Percentiles rank a stretch among this genome's conserved stretches.
Evolutionary conservation across 73 alveolate genomes (phyloP).

Genomic region (Halteria grandinella): DNA sequence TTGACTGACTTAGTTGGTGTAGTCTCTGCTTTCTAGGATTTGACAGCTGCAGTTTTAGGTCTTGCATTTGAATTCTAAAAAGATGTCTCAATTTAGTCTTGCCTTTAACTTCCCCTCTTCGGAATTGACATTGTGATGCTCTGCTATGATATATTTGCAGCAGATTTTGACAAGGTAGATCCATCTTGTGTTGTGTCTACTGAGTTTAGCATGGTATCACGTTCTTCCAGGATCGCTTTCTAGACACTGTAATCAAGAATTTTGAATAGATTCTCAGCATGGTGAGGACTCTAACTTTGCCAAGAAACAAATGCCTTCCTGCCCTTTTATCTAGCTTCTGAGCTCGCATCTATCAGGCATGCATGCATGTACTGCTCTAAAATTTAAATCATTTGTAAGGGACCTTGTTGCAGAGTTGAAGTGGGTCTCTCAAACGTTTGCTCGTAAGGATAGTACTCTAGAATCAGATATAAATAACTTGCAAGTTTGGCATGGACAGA

Average conservation of each 20-base stretch:
- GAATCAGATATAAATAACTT: conserved; percentile 2
- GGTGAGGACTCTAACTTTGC: background rate
- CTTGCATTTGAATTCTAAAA: too few species aligned
- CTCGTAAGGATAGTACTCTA: conserved; percentile 5
- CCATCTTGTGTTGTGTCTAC: too few species aligned
- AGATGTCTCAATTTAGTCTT: too few species aligned
- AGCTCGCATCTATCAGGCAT: conserved; percentile 22
- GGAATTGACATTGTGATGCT: too few species aligned
- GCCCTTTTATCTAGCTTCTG: conserved; percentile 43
- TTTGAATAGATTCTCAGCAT: conserved; percentile 22
- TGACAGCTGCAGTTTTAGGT: too few species aligned
- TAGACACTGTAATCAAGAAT: conserved; percentile 18
- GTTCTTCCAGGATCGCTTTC: conserved; percentile 35
- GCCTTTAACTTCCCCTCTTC: too few species aligned
- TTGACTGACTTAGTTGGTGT: too few species aligned
- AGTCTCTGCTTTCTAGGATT: too few species aligned
- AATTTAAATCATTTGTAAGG: too few species aligned
- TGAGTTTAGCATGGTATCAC: background rate
- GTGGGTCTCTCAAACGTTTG: background rate
- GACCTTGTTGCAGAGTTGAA: too few species aligned
- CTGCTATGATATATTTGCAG: too few species aligned
- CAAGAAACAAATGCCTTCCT: conserved; percentile 10
- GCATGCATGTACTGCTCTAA: conserved; percentile 6
- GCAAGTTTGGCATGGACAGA: conserved; percentile 39
- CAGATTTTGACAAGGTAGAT: too few species aligned